phyloP scores from a whole-genome alignment of 75 land plant genomes.

The Azolla pinnata region DNA sequence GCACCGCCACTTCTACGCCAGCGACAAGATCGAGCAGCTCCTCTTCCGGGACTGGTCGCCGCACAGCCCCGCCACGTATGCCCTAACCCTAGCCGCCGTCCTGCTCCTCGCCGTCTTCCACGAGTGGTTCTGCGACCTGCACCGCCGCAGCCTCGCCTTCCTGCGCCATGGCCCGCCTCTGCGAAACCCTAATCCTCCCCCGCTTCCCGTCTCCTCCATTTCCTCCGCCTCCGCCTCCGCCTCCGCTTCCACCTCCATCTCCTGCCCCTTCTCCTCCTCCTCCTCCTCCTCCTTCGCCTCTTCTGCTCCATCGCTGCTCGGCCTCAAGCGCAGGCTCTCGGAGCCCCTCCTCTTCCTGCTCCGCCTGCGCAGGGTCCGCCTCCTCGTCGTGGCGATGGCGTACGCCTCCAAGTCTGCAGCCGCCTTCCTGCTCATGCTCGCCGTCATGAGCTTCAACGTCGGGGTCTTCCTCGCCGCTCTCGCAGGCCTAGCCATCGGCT shows the following conservation, averaged over 20 bases:
- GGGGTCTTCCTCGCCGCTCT: constrained; percentile 46
- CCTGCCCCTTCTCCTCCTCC: too few species aligned
- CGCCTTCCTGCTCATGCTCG: constrained; percentile 54
- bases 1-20: too few species aligned
- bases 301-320: too few species aligned
- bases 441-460: constrained; percentile 54
- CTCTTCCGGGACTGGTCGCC: constrained; percentile 26
- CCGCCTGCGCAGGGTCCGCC: neutral
- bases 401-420: constrained; percentile 22
- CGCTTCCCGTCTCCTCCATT: too few species aligned
- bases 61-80: constrained; percentile 25
- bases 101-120: constrained; percentile 21
- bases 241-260: too few species aligned
- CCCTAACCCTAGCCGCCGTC: constrained; percentile 25
- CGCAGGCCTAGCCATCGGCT: constrained; percentile 43
- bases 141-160: neutral
- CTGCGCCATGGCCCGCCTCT: too few species aligned
- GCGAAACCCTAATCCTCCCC: too few species aligned
- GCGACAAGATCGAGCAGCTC: too few species aligned
- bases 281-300: too few species aligned
- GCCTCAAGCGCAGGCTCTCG: too few species aligned
- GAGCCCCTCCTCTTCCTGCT: neutral
- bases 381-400: constrained; percentile 14
- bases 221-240: too few species aligned
- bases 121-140: constrained; percentile 29